Evolutionary conservation across 306 rosid species (phyloP), one percentile per base, ranked within the genome.

Genomic region (Echinosophora koreensis): DNA sequence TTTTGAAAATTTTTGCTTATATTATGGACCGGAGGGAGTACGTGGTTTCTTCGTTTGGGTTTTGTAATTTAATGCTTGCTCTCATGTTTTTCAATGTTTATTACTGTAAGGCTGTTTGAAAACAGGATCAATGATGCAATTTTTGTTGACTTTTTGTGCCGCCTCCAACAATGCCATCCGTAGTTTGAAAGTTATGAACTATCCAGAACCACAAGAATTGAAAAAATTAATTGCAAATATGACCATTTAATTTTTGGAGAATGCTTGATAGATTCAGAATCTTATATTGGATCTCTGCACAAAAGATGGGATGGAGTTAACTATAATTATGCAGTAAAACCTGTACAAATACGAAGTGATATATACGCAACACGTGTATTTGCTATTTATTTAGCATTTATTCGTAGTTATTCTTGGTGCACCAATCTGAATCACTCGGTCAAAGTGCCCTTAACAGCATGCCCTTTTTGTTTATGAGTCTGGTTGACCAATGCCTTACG

Each of bases 111-210:
- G 55, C 51, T 63, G 56, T 66, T 71, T 76, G 87, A 82, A 64
- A 38, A 14, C 66, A 37, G 28, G 8, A 60, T 50, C 2, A 55
- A 14, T 55, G 63, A 71, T 27, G 57, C 18, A 5, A 46, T 15
- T 75, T 69, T 0, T 18, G 9, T 71, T 80, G 89, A 86, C 89
- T 76, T 76, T 77, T 35, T 16, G 59, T 75, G 55, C 78, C 66
- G 67, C 6, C 42, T 6, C 16, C 16, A 50, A 37, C 42, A 47
- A 69, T 67, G 73, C 63, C 59, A 15, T 12, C 68, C 5, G 15
- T 74, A 77, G 60, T 66, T 42, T 50, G 12, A 9, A 62, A 55
- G 60, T 44, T 58, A 8, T 35, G 37, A 46, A 30, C 39, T 57
- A 68, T 69, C 54, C 14, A 56, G 39, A 78, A 57, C 64, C 34